Conservation (phyloP, 257 asterid genomes). For the Cynanchum wilfordii region DNA sequence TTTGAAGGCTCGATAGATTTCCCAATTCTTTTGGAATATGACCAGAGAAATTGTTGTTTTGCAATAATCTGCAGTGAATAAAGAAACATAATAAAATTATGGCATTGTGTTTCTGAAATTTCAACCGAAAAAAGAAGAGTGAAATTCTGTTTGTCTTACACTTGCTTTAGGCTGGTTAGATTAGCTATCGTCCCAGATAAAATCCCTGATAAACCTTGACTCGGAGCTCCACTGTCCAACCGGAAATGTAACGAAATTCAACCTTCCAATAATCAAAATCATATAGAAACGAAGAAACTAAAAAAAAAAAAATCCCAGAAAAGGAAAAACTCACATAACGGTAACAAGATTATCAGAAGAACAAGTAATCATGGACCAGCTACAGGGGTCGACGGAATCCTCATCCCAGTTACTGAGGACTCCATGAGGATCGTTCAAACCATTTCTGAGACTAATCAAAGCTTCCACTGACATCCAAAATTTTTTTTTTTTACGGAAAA, state of each 20-base stretch:
- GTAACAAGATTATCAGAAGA: conserved; percentile 75
- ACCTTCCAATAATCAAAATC: background rate
- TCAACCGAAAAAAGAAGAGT: background rate
- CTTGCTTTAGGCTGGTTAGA: conserved; percentile 90
- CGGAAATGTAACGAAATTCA: background rate
- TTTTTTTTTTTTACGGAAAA: no score
- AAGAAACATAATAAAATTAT: background rate
- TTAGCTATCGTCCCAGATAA: conserved; percentile 72
- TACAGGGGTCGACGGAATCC: conserved; percentile 91
- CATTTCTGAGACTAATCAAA: conserved; percentile 51
- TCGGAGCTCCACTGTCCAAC: conserved; percentile 79
- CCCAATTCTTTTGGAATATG: conserved; percentile 79
- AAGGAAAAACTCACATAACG: conserved; percentile 42
- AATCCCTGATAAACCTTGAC: conserved; percentile 90
- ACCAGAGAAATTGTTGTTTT: conserved; percentile 78
- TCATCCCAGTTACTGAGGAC: conserved; percentile 89
- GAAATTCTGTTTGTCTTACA: conserved; percentile 42
- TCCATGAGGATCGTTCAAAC: conserved; percentile 74
- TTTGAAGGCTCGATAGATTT: conserved; percentile 62
- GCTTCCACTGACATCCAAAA: conserved; percentile 53
- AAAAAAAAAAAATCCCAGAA: no score
- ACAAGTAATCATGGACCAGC: conserved; percentile 98
- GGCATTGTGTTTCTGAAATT: conserved; percentile 4
- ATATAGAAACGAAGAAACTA: background rate
- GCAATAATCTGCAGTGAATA: conserved; percentile 53